Evolutionary conservation across 495 filamentous ascomycete genomes (phyloP).

Genomic region (Platismatia glauca): DNA sequence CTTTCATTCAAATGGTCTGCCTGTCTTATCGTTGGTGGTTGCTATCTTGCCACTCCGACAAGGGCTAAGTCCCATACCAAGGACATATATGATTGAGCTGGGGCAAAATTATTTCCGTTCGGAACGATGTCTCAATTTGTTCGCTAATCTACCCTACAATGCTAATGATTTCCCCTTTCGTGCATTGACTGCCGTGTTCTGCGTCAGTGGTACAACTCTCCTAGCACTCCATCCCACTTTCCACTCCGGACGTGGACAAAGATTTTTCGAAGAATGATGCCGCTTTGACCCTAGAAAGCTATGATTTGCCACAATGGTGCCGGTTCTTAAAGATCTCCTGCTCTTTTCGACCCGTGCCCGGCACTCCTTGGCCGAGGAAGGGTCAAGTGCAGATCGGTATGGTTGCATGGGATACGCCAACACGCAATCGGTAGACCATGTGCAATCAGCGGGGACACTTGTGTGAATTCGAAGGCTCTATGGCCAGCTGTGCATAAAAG

Average conservation of each 20-base stretch:
- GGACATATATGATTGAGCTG: neutral
- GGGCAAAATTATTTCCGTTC: neutral
- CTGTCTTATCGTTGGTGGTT: neutral
- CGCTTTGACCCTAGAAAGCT: neutral
- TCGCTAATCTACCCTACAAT: neutral
- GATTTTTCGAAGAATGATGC: neutral
- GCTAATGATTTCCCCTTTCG: neutral
- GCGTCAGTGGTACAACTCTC: neutral
- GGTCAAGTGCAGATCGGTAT: neutral
- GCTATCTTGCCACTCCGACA: neutral
- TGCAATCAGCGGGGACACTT: neutral
- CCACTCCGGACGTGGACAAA: neutral
- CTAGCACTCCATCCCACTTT: neutral
- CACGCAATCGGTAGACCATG: no score
- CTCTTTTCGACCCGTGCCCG: neutral
- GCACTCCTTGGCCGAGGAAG: neutral
- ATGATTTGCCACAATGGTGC: neutral
- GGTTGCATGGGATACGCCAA: neutral
- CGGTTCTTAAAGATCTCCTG: neutral
- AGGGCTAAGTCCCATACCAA: neutral
- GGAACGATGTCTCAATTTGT: neutral
- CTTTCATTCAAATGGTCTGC: neutral
- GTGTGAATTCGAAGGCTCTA: neutral
- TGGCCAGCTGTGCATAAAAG: neutral
- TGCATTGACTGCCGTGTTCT: neutral